A percentile compares a stretch with the other conserved stretches of the same genome.
Conservation (phyloP, 805 yeast genomes). For the Groenewaldozyma salmanticensis region DNA sequence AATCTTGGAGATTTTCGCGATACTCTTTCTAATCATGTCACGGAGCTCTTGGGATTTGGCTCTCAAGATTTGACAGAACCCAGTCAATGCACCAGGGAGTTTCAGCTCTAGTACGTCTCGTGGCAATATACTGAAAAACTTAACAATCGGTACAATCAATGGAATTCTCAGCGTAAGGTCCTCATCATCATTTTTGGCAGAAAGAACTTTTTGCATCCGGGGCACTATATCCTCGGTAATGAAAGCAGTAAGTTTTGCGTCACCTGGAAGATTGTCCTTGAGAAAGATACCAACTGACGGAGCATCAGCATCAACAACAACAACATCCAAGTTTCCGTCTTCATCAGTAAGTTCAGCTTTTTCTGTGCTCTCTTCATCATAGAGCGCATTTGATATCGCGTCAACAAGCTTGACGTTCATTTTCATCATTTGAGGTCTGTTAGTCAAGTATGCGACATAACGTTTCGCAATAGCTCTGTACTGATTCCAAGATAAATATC, state of each 20-base stretch:
- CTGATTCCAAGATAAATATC: constrained; percentile 65
- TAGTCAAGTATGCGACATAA: constrained; percentile 43
- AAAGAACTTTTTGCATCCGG: constrained; percentile 47
- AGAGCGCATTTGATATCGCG: constrained; percentile 15
- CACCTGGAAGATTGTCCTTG: constrained; percentile 29
- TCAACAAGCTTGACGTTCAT: constrained; percentile 43
- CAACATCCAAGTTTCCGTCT: not conserved
- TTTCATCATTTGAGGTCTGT: constrained; percentile 41
- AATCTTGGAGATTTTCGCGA: constrained; percentile 51
- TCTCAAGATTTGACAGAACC: constrained; percentile 80
- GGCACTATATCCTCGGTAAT: constrained; percentile 52
- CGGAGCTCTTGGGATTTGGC: constrained; percentile 80
- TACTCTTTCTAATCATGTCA: constrained; percentile 70
- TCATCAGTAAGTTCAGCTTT: constrained; percentile 6
- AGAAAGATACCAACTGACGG: constrained; percentile 6
- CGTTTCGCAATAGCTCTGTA: constrained; percentile 65
- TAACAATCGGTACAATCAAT: constrained; percentile 68
- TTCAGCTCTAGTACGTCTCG: constrained; percentile 44
- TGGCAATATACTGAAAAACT: constrained; percentile 53
- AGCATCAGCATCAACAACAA: not conserved
- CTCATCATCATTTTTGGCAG: constrained; percentile 46
- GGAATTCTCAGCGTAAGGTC: constrained; percentile 68
- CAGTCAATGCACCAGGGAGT: constrained; percentile 75
- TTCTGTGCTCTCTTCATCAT: constrained; percentile 2
- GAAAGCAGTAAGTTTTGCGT: constrained; percentile 33